phyloP scores from a whole-genome alignment of 176 grass and related monocot species.

The Themeda triandra region DNA sequence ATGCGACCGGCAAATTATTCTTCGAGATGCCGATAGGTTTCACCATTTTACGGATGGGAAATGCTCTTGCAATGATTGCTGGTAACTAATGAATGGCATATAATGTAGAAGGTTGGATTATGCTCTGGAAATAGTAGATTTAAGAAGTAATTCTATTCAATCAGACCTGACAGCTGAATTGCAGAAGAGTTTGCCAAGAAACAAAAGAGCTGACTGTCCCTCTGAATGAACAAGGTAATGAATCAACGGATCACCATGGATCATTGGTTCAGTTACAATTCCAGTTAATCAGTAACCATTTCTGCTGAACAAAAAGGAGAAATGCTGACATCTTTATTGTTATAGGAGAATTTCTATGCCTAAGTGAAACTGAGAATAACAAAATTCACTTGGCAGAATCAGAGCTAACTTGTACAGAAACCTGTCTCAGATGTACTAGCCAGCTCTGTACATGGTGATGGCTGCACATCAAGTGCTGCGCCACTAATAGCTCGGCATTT shows the following conservation, averaged over 20 bases:
- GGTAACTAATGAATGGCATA: constrained; percentile 28
- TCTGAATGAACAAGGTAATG: neutral
- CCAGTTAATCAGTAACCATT: neutral
- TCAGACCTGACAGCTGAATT: neutral
- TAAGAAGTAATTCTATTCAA: neutral
- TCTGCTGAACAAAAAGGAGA: neutral
- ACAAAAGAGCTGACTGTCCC: neutral
- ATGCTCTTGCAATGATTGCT: constrained; percentile 83
- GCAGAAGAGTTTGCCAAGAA: constrained; percentile 10
- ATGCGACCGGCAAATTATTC: constrained; percentile 48
- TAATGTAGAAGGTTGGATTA: neutral
- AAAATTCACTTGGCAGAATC: neutral
- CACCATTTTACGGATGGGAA: constrained; percentile 69
- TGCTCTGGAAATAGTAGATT: neutral
- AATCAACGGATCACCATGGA: neutral
- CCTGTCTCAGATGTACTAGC: constrained; percentile 37
- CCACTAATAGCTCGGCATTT: constrained; percentile 55
- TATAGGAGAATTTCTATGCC: neutral
- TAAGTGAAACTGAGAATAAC: neutral
- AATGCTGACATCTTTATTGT: constrained; percentile 12
- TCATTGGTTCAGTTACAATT: constrained; percentile 21
- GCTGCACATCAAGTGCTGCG: constrained; percentile 47
- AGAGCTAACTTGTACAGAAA: constrained; percentile 44
- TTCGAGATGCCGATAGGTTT: constrained; percentile 60
- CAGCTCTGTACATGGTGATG: constrained; percentile 51